Conservation (phyloP, 805 yeast genomes). For the Wickerhamomyces bisporus region DNA sequence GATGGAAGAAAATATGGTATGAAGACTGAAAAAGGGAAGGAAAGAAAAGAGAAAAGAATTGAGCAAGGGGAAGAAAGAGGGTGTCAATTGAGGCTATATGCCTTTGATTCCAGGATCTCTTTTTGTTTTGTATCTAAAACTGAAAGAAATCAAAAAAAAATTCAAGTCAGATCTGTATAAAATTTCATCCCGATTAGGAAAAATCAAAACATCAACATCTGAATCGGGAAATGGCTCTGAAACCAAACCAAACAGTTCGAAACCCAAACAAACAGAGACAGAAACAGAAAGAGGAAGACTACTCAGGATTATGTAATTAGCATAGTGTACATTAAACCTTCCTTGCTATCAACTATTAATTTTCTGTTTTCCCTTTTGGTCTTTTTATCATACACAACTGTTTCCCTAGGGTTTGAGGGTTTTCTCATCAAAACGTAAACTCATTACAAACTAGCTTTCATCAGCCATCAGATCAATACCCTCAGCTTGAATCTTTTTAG, state of each 20-base stretch:
- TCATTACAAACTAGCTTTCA: not conserved
- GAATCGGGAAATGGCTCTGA: conserved; percentile 8
- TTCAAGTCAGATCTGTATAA: conserved; percentile 1
- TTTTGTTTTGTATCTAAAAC: too few relatives aligned
- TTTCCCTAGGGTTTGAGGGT: too few relatives aligned
- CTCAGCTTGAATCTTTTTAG: conserved; percentile 43
- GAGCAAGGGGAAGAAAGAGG: not conserved
- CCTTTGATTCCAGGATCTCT: too few relatives aligned
- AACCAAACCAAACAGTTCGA: not conserved
- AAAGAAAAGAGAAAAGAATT: not conserved
- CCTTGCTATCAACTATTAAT: too few relatives aligned
- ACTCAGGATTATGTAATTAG: too few relatives aligned
- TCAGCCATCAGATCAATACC: conserved; percentile 10
- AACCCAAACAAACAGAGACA: not conserved
- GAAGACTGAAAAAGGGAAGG: not conserved
- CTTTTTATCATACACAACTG: too few relatives aligned
- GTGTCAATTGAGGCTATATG: too few relatives aligned
- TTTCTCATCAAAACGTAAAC: too few relatives aligned
- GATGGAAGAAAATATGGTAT: not conserved
- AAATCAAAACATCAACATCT: conserved; percentile 14
- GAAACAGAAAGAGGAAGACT: too few relatives aligned
- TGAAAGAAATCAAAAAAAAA: not conserved
- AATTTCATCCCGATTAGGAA: conserved; percentile 12
- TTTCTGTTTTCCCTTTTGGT: too few relatives aligned
- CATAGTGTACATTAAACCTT: too few relatives aligned